These are phyloP conservation scores for Setaria italica DNA, from an alignment of 202 grass and related monocot species.

Conservation along the genomic window DNA sequence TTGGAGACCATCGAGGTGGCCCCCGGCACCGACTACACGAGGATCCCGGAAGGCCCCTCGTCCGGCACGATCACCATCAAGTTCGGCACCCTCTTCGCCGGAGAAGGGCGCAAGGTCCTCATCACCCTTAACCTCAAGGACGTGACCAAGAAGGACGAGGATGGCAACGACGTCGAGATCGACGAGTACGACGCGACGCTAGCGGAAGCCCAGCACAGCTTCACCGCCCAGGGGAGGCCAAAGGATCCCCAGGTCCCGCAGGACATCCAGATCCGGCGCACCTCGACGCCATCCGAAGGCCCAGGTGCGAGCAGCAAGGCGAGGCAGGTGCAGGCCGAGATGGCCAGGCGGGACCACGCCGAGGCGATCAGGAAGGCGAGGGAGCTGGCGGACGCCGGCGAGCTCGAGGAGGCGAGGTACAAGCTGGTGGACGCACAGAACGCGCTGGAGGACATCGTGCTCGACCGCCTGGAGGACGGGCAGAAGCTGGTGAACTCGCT, in stretches of 20 bases:
- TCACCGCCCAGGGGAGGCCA: not conserved
- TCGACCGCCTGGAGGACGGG: not conserved
- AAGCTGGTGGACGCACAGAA: slow-evolving; percentile 13
- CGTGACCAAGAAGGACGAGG: too few species aligned
- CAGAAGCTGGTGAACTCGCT: not conserved
- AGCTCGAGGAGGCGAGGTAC: not conserved
- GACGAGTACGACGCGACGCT: not conserved
- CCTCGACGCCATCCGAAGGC: not conserved
- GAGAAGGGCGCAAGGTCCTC: slow-evolving; percentile 20
- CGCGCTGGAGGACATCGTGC: not conserved
- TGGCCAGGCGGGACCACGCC: not conserved
- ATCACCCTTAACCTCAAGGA: slow-evolving; percentile 14
- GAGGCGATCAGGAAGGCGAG: not conserved
- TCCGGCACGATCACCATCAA: not conserved
- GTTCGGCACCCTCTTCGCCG: slow-evolving; percentile 39
- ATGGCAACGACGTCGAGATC: too few species aligned
- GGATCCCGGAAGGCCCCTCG: not conserved
- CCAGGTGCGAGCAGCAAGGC: not conserved
- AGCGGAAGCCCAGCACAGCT: not conserved
- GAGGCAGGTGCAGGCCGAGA: not conserved
- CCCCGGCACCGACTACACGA: not conserved
- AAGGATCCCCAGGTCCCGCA: not conserved
- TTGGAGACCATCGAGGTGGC: not conserved
- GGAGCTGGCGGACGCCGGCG: not conserved
- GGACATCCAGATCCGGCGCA: not conserved